Evolutionary conservation across 495 filamentous ascomycete species (phyloP), one percentile per base, ranked within the genome.

Genomic region (Darksidea phi): DNA sequence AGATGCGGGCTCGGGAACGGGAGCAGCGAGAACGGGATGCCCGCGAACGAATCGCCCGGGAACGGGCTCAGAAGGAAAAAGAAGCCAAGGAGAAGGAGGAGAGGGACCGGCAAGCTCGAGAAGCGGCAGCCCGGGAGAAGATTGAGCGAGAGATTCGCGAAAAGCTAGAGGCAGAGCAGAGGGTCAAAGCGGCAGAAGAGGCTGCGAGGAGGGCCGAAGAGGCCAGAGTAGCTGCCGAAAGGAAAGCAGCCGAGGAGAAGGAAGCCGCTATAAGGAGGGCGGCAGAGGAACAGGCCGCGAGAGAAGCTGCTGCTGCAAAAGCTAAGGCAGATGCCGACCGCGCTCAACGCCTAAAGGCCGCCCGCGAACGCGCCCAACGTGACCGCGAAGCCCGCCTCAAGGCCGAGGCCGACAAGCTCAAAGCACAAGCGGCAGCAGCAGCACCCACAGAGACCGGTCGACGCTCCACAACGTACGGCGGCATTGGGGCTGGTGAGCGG

Each of bases 161-260:
- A 67, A 75, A 63, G 73, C 67, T 52, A 56, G 74, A 74, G 61
- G 78, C 73, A 49, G 78, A 79, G 71, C 78, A 54, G 75, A 79
- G 70, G 75, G 73, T 71, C 66, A 79, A 75, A 45, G 75, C 74
- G 0, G 58, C 52, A 53, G 64, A 63, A 61, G 74, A 73, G 32
- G 79, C 80, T 45, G 71, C 76, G 54, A 57, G 46, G 34, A 58
- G 38, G 53, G 64, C 58, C 11, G 72, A 72, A 48, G 70, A 76
- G 66, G 64, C 75, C 68, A 61, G 77, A 52, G 71, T 67, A 64
- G 73, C 68, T 66, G 56, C 70, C 18, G 51, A 48, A 17, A 43
- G 32, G 59, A 68, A 66, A 63, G 57, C 74, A 56, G 60, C 63
- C 32, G n/a, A 74, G 71, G 66, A 78, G 61, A 68, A 70, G 64